A percentile compares a stretch with the other conserved stretches of the same genome.
Evolutionary conservation across 331 rosid genomes (phyloP).

Genomic region (Prunus yedoensis): DNA sequence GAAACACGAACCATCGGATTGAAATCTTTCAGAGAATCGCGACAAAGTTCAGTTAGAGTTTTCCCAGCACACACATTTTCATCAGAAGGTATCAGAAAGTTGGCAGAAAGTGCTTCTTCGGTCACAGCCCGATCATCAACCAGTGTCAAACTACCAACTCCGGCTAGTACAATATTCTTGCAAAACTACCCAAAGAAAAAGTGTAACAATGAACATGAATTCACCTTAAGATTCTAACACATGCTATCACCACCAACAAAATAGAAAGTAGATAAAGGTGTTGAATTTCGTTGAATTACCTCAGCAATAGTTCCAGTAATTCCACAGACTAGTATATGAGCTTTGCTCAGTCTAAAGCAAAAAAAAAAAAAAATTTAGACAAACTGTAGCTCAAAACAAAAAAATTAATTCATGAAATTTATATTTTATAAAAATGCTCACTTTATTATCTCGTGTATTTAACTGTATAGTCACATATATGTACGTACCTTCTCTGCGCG

Average conservation of each 20-base stretch:
- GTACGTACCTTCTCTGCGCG: conserved; percentile 76
- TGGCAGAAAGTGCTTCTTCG: conserved; percentile 59
- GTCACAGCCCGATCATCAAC: conserved; percentile 69
- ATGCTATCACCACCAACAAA: neutral
- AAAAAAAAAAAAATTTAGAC: conserved; percentile 11
- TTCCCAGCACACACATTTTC: conserved; percentile 67
- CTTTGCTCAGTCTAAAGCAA: conserved; percentile 73
- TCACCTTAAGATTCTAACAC: neutral
- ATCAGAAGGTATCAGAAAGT: conserved; percentile 75
- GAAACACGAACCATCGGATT: conserved; percentile 96
- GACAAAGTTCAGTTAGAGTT: conserved; percentile 79
- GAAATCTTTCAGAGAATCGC: conserved; percentile 88
- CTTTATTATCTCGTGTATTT: too few species aligned
- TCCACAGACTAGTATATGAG: conserved; percentile 85
- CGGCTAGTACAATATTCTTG: conserved; percentile 93
- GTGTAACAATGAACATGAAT: neutral
- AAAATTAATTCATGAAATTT: neutral
- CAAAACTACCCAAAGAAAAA: conserved; percentile 58
- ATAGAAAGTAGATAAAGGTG: neutral
- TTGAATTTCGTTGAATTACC: conserved; percentile 42
- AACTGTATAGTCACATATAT: too few species aligned
- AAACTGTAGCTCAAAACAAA: neutral
- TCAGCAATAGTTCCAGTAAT: conserved; percentile 80
- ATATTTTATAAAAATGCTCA: neutral
- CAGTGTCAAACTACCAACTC: conserved; percentile 96